These are phyloP conservation scores for Cajanus cajan DNA, from an alignment of 306 rosid genomes.

Conservation along the genomic window DNA sequence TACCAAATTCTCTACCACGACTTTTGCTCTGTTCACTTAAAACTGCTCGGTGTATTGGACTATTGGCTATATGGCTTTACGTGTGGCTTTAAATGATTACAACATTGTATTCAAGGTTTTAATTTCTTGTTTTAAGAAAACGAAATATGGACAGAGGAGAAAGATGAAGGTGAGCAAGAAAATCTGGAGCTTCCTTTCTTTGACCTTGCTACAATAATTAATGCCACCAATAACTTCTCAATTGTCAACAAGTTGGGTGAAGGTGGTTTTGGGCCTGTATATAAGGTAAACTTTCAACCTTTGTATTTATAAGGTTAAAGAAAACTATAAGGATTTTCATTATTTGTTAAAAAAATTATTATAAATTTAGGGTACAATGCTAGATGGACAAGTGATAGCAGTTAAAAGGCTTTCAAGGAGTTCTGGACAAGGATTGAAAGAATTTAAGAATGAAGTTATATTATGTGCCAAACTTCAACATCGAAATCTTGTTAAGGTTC, in stretches of 20 bases:
- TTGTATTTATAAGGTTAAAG: neutral
- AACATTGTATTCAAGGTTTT: neutral
- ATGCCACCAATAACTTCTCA: neutral
- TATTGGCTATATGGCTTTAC: neutral
- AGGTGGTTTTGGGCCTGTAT: neutral
- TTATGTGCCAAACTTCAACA: neutral
- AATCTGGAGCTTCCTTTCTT: neutral
- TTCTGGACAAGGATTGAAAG: neutral
- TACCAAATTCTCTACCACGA: neutral
- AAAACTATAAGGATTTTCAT: neutral
- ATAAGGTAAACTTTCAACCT: neutral
- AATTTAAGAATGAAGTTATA: slow-evolving; percentile 9
- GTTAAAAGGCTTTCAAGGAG: neutral
- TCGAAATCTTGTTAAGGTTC: slow-evolving; percentile 10
- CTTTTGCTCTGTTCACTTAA: neutral
- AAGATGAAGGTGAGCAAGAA: neutral
- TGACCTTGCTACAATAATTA: neutral
- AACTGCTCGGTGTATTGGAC: neutral
- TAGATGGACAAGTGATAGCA: neutral
- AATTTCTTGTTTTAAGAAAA: neutral
- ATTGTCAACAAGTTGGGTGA: neutral
- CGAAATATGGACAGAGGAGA: neutral
- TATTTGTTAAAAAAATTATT: neutral
- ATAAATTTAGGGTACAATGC: neutral
- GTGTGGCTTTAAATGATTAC: neutral